Evolutionary conservation across 2,329 filamentous ascomycete genomes (phyloP).

Genomic region (Fusarium dlaminii): DNA sequence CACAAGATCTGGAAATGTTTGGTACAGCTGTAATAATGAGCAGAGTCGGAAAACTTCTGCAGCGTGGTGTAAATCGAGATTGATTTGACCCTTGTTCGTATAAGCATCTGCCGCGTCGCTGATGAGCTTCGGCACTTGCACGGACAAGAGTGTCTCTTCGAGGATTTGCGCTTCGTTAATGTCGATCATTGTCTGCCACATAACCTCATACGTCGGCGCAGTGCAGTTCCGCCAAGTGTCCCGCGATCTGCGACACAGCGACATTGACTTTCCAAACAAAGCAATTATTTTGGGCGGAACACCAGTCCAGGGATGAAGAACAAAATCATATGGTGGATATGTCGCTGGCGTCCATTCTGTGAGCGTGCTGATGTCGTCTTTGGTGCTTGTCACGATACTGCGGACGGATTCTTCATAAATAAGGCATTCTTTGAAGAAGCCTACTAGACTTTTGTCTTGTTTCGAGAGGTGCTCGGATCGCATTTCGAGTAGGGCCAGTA

Average conservation of each 20-base stretch:
- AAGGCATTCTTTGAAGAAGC: conserved; percentile 34
- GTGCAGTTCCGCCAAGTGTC: conserved; percentile 31
- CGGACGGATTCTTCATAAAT: conserved; percentile 34
- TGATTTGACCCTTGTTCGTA: not conserved
- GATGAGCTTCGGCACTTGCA: conserved; percentile 20
- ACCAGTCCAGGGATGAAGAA: conserved; percentile 33
- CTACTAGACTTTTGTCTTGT: conserved; percentile 20
- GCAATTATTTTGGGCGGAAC: conserved; percentile 32
- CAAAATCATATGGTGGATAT: conserved; percentile 22
- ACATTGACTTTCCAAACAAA: conserved; percentile 35
- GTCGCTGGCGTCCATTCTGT: conserved; percentile 20
- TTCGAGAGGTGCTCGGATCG: conserved; percentile 7
- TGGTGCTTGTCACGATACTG: conserved; percentile 30
- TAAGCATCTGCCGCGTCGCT: not conserved
- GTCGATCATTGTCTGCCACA: conserved; percentile 35
- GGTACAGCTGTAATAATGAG: conserved; percentile 51
- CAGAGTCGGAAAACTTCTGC: conserved; percentile 51
- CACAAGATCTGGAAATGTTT: conserved; percentile 50
- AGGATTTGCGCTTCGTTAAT: conserved; percentile 32
- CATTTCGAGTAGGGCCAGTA: conserved; percentile 29
- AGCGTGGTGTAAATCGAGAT: conserved; percentile 45
- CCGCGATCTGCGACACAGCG: conserved; percentile 29
- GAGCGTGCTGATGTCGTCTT: conserved; percentile 31
- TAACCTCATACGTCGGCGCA: conserved; percentile 27
- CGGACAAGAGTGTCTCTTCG: conserved; percentile 26